A percentile compares a stretch with the other conserved stretches of the same genome.
Conservation (phyloP, 2,329 filamentous ascomycete species). For the Pseudofabraea citricarpa region DNA sequence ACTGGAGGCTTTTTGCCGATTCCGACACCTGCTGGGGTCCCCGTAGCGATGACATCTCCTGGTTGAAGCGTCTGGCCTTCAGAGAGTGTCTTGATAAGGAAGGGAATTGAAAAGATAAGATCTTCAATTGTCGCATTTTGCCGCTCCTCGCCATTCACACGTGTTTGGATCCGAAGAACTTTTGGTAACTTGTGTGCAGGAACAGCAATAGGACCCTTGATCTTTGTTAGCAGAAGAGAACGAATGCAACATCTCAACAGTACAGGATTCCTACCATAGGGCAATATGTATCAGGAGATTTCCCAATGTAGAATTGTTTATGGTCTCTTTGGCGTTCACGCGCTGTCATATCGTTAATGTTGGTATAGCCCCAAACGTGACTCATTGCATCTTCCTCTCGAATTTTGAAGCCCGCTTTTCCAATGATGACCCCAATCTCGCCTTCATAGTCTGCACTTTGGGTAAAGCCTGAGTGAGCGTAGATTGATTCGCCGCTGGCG, state of each 20-base stretch:
- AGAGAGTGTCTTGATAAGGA: constrained; percentile 41
- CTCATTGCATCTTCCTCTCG: constrained; percentile 16
- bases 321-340: constrained; percentile 52
- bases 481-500: constrained; percentile 34
- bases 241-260: constrained; percentile 27
- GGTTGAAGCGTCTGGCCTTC: constrained; percentile 44
- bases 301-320: constrained; percentile 56
- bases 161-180: constrained; percentile 33
- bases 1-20: constrained; percentile 38
- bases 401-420: constrained; percentile 41
- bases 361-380: constrained; percentile 35
- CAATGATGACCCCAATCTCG: constrained; percentile 48
- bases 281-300: constrained; percentile 50
- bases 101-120: constrained; percentile 44
- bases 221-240: constrained; percentile 2
- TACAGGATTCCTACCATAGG: constrained; percentile 42
- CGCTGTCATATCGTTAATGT: constrained; percentile 52
- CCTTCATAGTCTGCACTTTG: constrained; percentile 47
- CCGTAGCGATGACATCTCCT: constrained; percentile 46
- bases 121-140: constrained; percentile 44
- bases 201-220: constrained; percentile 45
- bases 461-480: constrained; percentile 40
- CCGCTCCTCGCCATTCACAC: constrained; percentile 45
- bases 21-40: constrained; percentile 44
- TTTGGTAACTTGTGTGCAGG: constrained; percentile 38